A percentile compares a stretch with the other conserved stretches of the same genome.
phyloP scores from a whole-genome alignment of 2,329 filamentous ascomycete species.

The Penicillium rolfsii region DNA sequence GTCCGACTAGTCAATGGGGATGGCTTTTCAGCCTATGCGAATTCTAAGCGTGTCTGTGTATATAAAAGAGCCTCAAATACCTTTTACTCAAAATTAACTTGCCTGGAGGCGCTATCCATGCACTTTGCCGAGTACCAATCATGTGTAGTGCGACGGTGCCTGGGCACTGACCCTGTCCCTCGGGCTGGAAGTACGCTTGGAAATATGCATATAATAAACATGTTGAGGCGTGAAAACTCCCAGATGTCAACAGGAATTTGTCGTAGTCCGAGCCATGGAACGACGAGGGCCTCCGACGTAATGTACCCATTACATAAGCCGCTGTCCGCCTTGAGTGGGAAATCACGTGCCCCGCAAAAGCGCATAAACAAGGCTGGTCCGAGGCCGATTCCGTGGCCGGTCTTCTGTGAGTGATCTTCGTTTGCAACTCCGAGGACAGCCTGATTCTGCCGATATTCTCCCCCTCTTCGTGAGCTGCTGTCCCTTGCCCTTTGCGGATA shows the following conservation, averaged over 20 bases:
- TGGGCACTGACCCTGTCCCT: not conserved
- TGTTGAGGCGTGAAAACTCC: too few species aligned
- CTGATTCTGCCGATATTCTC: constrained; percentile 13
- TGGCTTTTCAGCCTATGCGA: not conserved
- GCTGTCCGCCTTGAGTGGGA: not conserved
- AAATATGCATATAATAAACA: not conserved
- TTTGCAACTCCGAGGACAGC: constrained; percentile 19
- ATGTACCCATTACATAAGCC: constrained; percentile 18
- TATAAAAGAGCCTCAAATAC: constrained; percentile 3
- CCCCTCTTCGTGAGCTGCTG: not conserved
- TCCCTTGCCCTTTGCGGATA: constrained; percentile 1
- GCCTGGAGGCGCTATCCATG: not conserved
- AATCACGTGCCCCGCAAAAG: constrained; percentile 27
- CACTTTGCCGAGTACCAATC: not conserved
- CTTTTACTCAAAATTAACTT: not conserved
- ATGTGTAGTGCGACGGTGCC: not conserved
- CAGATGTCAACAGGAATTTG: too few species aligned
- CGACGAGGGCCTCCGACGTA: constrained; percentile 17
- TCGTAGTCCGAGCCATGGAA: constrained; percentile 2
- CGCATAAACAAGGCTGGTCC: constrained; percentile 28
- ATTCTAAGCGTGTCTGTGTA: not conserved
- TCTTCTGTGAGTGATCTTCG: constrained; percentile 22
- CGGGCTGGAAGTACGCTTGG: too few species aligned
- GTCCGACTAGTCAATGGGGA: constrained; percentile 2
- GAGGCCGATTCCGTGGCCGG: constrained; percentile 17